Evolutionary conservation across 306 rosid species (phyloP), one percentile per base, ranked within the genome.

Genomic region (Quercus wislizeni): DNA sequence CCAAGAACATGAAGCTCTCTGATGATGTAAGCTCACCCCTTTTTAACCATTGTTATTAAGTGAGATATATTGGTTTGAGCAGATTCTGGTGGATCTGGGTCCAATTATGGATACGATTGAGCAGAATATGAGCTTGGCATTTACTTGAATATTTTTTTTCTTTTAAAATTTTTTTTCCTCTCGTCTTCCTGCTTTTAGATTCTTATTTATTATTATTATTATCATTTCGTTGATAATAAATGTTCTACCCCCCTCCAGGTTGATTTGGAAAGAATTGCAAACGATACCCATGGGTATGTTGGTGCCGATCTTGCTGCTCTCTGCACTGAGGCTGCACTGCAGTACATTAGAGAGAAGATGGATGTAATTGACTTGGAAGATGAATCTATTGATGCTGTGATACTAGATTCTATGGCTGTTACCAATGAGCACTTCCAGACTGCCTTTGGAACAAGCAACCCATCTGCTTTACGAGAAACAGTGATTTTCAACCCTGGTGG

Each of bases 271-370:
- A 84, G 83, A 78, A 90, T 90, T 77, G 30, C 89, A 71, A 86
- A 86, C 71, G 89, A 88, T 57, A 90, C 92, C 0, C 94, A 90
- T 81, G 90, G 94, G 1, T 90, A 88, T 86, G 92, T 90, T 79
- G 94, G 94, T 72, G 90, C 90, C 17, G 92, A 90, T 71, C 82
- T 90, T 76, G 90, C 90, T 69, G 93, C 93, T 67, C 91, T 90
- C 67, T 90, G 91, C 74, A 90, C 87, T 30, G 89, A 89, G 85
- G 93, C 91, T 69, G 91, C 91, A 46, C 70, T 90, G 74, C 91
- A 90, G 59, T 90, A 90, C 84, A 90, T 90, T 68, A 83, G 93
- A 76, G 91, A 90, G 86, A 89, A 87, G 78, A 90, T 90, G 93
- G 91, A 90, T 49, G 83, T 90, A 46, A 90, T 90, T 38, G 90